Percentiles rank a stretch among this genome's conserved stretches.
These are phyloP conservation scores for Prunus campanulata DNA, from an alignment of 306 rosid genomes.

Conservation along the genomic window DNA sequence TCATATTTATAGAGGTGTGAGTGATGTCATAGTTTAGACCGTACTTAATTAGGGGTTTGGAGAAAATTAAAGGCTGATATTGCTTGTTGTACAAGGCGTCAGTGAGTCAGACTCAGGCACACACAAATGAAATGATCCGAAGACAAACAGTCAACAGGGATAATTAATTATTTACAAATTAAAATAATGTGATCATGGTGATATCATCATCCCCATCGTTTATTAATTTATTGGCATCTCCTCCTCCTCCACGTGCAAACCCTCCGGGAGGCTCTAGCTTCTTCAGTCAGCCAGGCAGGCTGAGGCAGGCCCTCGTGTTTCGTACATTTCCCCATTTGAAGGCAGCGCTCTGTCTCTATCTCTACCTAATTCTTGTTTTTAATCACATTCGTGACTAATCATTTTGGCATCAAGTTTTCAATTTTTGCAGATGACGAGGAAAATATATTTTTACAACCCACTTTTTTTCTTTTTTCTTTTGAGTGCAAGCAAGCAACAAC, in stretches of 20 bases:
- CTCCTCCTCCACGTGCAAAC: background rate
- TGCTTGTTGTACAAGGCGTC: constrained; percentile 7
- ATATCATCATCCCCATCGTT: background rate
- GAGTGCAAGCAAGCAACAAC: too few relatives aligned
- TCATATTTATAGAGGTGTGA: background rate
- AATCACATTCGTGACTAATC: too few relatives aligned
- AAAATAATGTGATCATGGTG: background rate
- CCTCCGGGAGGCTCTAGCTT: background rate
- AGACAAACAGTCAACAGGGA: background rate
- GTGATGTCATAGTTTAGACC: background rate
- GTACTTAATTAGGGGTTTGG: background rate
- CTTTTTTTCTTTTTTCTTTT: too few relatives aligned
- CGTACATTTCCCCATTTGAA: background rate
- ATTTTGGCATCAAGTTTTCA: too few relatives aligned
- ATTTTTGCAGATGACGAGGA: too few relatives aligned
- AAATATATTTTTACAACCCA: too few relatives aligned
- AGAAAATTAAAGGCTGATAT: background rate
- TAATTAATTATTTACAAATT: background rate
- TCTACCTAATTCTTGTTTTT: too few relatives aligned
- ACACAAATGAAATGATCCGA: background rate
- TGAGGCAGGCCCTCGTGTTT: too few relatives aligned
- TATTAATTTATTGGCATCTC: background rate
- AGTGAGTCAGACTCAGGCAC: background rate
- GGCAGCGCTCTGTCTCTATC: too few relatives aligned
- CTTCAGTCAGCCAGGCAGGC: background rate